A percentile compares a stretch with the other conserved stretches of the same genome.
phyloP scores from a whole-genome alignment of 148 eudicot genomes.

The Pharnaceum exiguum region DNA sequence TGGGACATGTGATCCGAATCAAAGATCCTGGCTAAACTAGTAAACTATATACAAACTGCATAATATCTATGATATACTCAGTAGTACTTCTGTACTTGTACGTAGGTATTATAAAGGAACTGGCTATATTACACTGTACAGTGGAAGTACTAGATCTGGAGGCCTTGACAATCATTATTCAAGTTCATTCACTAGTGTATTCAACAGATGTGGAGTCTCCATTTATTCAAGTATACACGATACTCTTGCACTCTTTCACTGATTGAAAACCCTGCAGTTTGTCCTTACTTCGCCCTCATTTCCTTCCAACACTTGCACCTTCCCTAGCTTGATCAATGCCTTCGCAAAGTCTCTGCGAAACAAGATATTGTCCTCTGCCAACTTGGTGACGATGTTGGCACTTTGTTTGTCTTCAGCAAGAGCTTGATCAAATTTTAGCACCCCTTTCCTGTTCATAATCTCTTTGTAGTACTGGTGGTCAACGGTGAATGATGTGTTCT shows the following conservation, averaged over 20 bases:
- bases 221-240: not conserved
- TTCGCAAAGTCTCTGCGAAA: conserved; percentile 9
- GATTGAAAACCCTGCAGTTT: conserved; percentile 8
- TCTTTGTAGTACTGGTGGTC: conserved; percentile 27
- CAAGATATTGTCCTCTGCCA: conserved; percentile 12
- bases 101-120: too few species aligned
- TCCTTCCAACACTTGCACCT: conserved; percentile 11
- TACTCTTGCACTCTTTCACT: not conserved
- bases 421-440: conserved; percentile 17
- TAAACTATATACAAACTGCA: too few species aligned
- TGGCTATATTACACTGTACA: too few species aligned
- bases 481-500: conserved; percentile 19
- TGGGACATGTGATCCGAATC: too few species aligned
- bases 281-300: conserved; percentile 15
- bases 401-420: conserved; percentile 4
- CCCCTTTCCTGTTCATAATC: conserved; percentile 4
- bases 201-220: too few species aligned
- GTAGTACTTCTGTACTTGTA: too few species aligned
- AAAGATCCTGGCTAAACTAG: too few species aligned
- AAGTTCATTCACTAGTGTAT: too few species aligned
- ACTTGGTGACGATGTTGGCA: conserved; percentile 2
- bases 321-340: conserved; percentile 19
- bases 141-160: too few species aligned
- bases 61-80: too few species aligned
- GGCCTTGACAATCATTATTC: too few species aligned